Base-by-base conservation (phyloP, 1,284 basidiomycete species). In the Jaminaea rosea region DNA sequence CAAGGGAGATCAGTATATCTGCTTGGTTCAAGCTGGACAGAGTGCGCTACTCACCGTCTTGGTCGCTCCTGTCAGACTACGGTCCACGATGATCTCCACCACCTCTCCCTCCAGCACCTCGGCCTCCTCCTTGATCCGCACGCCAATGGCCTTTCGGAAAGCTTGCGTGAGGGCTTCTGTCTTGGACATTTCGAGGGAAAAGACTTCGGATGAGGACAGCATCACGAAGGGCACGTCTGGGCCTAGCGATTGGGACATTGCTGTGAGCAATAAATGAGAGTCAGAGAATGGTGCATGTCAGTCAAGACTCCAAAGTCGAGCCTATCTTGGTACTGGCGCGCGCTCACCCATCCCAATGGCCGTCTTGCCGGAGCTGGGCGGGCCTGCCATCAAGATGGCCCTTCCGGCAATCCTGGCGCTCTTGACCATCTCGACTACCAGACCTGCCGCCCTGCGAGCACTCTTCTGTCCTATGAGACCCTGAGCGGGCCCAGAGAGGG, bases 71-170 rank as follows among this genome's bases (percentile, higher is more conserved):
- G 93, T 97, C 47, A 98, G 78, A 77, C 89, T 93, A 44, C 93
- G 81, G 79, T 98, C 92, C 64, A 98, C 93, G 75, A 96, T 91
- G 64, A 98, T 92, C 77, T 99, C 93, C 9, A 98, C 91, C 1
- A 98, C 90, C 75, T 98, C 94, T 54, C 94, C 93, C 75, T 96
- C 90, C 58, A 98, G 92, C 44, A 97, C 82, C 74, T 98, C 93
- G 2, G 88, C 88, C 78, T 98, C 93, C 75, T 98, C 93, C 75
- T 89, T 93, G 74, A 98, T 97, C 47, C 92, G 81, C 0, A 98
- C 90, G 28, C 93, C 93, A 70, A 97, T 97, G 66, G 89, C 90
- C 64, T 91, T 79, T 65, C 92, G 80, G 77, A 98, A 90, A 0
- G 92, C 90, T 76, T 98, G 93, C 1, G 90, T 97, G 58, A 98